phyloP scores from a whole-genome alignment of 2,329 filamentous ascomycete genomes.

The Aureobasidium sp. region DNA sequence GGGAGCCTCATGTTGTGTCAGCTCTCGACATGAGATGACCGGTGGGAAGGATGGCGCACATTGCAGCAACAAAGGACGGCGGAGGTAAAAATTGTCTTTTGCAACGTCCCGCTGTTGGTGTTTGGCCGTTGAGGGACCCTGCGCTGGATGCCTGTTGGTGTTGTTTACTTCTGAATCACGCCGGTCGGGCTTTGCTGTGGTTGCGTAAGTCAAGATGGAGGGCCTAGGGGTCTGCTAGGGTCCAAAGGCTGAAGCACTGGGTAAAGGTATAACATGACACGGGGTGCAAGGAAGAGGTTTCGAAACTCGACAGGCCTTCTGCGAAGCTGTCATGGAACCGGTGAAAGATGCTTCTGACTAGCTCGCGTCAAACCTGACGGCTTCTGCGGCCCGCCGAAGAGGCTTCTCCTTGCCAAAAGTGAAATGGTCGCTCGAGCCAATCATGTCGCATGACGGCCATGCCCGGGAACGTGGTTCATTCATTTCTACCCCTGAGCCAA shows the following conservation, averaged over 20 bases:
- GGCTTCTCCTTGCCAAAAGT: neutral
- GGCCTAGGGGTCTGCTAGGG: neutral
- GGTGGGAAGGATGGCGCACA: neutral
- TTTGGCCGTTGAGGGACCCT: constrained; percentile 2
- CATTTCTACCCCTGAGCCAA: constrained; percentile 9
- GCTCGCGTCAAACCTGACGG: neutral
- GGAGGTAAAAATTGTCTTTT: neutral
- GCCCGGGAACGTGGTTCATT: constrained; percentile 8
- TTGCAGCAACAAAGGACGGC: neutral
- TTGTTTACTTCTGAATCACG: neutral
- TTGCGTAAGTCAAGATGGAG: neutral
- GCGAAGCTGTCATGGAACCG: neutral
- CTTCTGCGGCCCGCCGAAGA: constrained; percentile 4
- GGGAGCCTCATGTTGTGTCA: neutral
- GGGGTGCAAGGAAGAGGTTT: neutral
- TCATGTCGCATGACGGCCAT: constrained; percentile 1
- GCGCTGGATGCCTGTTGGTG: neutral
- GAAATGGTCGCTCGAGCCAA: neutral
- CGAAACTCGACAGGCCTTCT: neutral
- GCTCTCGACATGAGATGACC: neutral
- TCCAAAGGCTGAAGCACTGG: neutral
- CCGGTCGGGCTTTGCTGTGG: neutral
- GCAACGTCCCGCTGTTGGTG: constrained; percentile 1
- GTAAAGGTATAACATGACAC: neutral
- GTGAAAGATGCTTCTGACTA: neutral